phyloP scores from a whole-genome alignment of 2,329 filamentous ascomycete genomes.

The Apiospora koreana region DNA sequence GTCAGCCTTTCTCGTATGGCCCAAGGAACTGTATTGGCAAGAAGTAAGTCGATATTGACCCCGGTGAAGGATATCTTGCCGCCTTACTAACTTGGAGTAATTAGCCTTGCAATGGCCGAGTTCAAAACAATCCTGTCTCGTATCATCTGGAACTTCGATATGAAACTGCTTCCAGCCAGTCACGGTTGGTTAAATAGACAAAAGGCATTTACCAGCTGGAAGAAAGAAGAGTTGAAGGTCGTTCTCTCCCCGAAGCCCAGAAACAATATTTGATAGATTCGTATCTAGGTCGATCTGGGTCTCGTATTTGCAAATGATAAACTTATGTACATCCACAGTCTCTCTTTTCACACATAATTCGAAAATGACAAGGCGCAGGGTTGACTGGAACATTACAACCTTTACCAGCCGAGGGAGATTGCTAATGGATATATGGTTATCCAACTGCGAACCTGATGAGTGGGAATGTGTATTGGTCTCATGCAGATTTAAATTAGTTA shows the following conservation, averaged over 20 bases:
- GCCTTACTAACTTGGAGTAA: neutral
- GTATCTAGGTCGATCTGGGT: neutral
- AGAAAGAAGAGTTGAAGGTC: conserved; percentile 10
- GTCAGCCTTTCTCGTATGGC: conserved; percentile 32
- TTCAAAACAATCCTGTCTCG: conserved; percentile 35
- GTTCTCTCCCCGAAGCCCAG: conserved; percentile 1
- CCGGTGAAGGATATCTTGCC: neutral
- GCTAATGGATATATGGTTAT: too few relatives aligned
- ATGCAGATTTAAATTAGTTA: too few relatives aligned
- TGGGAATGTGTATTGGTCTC: too few relatives aligned
- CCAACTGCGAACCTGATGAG: too few relatives aligned
- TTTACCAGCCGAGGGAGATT: too few relatives aligned
- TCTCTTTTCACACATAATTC: too few relatives aligned
- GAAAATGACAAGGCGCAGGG: too few relatives aligned
- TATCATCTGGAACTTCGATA: conserved; percentile 35
- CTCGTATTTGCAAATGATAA: neutral
- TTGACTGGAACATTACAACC: too few relatives aligned
- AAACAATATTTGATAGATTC: neutral
- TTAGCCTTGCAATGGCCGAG: conserved; percentile 36
- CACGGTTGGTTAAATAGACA: neutral
- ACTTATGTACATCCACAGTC: neutral
- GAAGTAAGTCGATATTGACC: conserved; percentile 25
- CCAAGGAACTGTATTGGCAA: conserved; percentile 34
- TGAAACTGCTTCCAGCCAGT: conserved; percentile 25
- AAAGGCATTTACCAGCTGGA: conserved; percentile 6